phyloP scores from a whole-genome alignment of 805 yeast species.

The Barnettozyma wickerhamii region DNA sequence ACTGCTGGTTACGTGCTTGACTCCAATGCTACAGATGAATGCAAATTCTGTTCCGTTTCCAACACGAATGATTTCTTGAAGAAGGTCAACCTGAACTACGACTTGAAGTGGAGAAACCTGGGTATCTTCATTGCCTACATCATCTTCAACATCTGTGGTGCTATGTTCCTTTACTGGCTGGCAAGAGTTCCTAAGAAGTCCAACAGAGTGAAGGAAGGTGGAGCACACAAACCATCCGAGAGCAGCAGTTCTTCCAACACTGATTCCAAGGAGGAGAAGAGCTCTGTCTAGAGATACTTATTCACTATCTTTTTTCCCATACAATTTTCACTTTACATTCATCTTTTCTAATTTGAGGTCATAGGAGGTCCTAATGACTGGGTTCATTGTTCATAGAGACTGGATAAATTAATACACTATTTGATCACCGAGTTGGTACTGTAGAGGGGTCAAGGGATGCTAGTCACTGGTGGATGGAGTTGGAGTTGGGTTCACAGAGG shows the following conservation, averaged over 20 bases:
- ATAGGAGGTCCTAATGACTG: too few species aligned
- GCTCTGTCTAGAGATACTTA: neutral
- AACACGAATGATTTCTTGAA: conserved; percentile 56
- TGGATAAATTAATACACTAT: too few species aligned
- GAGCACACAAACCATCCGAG: neutral
- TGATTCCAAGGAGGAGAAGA: neutral
- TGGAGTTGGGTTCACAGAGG: too few species aligned
- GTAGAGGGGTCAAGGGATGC: too few species aligned
- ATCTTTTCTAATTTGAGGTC: too few species aligned
- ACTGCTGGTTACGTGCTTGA: conserved; percentile 20
- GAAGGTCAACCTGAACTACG: conserved; percentile 33
- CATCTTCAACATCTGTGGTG: conserved; percentile 34
- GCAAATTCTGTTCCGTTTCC: conserved; percentile 55
- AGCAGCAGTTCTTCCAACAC: too few species aligned
- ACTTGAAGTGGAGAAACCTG: conserved; percentile 62
- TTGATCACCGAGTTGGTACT: too few species aligned
- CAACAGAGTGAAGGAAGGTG: neutral
- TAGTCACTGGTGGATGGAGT: too few species aligned
- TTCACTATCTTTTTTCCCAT: neutral
- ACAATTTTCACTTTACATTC: neutral
- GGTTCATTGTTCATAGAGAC: too few species aligned
- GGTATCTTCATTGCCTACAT: conserved; percentile 49
- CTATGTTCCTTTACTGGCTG: conserved; percentile 46
- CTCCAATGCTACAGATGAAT: conserved; percentile 37
- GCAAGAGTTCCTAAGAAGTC: conserved; percentile 71